Evolutionary conservation across 164 flowering plant genomes (phyloP).

Genomic region (Akebia trifoliata): DNA sequence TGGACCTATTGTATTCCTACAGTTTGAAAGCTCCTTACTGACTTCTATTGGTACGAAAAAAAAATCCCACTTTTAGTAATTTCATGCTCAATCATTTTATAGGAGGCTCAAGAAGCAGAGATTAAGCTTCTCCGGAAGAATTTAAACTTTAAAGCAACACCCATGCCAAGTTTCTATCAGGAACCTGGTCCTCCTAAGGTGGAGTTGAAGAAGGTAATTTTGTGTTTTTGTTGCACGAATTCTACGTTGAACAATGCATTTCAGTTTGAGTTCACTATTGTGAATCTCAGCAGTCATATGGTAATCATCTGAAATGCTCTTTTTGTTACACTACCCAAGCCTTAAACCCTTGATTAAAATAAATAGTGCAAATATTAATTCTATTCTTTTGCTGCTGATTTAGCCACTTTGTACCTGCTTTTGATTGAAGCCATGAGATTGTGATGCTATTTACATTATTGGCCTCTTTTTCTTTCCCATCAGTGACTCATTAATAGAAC

Average conservation of each 20-base stretch:
- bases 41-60: not conserved
- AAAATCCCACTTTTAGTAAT: not conserved
- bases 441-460: not conserved
- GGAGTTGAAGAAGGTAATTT: conserved; percentile 75
- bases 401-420: not conserved
- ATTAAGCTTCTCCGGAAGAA: conserved; percentile 74
- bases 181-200: conserved; percentile 82
- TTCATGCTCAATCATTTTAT: conserved; percentile 6
- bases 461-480: not conserved
- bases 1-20: conserved; percentile 10
- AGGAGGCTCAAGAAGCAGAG: conserved; percentile 93
- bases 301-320: not conserved
- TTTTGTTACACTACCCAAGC: not conserved
- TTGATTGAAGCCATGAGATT: not conserved
- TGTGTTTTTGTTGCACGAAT: not conserved
- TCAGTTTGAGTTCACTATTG: not conserved
- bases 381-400: not conserved
- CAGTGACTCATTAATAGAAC: too few species aligned
- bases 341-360: not conserved
- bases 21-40: not conserved
- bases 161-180: conserved; percentile 94
- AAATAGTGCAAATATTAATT: not conserved
- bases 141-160: conserved; percentile 86
- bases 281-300: not conserved
- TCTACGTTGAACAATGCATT: not conserved